Conservation (phyloP, 306 rosid genomes). For the Quercus cerris region DNA sequence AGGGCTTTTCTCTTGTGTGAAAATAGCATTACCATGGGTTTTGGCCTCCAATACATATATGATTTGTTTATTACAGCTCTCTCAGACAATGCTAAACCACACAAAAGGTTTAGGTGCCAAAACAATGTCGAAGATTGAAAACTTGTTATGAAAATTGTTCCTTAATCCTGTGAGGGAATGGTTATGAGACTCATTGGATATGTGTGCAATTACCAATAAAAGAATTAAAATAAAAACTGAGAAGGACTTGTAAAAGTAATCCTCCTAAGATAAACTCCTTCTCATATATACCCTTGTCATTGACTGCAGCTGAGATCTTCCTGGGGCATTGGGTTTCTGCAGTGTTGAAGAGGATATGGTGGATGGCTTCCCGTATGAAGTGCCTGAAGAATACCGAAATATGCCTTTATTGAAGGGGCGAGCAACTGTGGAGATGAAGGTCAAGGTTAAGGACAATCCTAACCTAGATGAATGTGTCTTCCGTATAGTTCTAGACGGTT, state of each 20-base stretch:
- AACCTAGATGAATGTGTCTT: slow-evolving; percentile 74
- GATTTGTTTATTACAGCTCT: background rate
- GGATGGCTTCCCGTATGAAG: slow-evolving; percentile 87
- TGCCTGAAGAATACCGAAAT: slow-evolving; percentile 78
- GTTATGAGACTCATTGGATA: background rate
- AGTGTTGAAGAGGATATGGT: slow-evolving; percentile 99
- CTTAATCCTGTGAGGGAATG: slow-evolving; percentile 6
- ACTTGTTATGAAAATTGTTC: background rate
- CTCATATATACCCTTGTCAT: slow-evolving; percentile 94
- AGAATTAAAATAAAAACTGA: slow-evolving; percentile 23
- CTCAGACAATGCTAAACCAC: background rate
- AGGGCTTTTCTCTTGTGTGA: background rate
- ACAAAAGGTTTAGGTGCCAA: background rate
- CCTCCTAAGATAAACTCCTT: slow-evolving; percentile 45
- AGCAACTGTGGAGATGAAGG: slow-evolving; percentile 98
- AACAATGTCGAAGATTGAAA: background rate
- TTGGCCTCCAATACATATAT: background rate
- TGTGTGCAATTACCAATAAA: too few relatives aligned
- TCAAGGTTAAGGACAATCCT: slow-evolving; percentile 95
- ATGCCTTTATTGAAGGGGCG: slow-evolving; percentile 93
- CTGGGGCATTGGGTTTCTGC: slow-evolving; percentile 99
- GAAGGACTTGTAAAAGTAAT: slow-evolving; percentile 42
- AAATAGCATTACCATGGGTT: background rate
- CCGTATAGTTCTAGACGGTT: slow-evolving; percentile 92
- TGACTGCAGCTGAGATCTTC: slow-evolving; percentile 99